Evolutionary conservation across 176 grass and related monocot genomes (phyloP), one percentile per base, ranked within the genome.

Genomic region (Pontederia crassipes): DNA sequence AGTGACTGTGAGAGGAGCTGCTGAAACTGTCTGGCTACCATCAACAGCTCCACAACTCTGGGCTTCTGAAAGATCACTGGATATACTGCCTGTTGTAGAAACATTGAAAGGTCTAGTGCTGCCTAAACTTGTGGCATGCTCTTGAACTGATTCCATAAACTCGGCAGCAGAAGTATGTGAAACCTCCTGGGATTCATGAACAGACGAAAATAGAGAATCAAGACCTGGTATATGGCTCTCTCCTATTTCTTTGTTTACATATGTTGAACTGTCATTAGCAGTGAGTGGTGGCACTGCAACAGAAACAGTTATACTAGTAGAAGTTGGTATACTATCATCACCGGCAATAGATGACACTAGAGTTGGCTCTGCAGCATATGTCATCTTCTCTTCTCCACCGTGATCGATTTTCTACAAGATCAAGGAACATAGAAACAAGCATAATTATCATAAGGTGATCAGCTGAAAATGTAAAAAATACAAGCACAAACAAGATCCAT

Each of bases 131-230:
- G 67, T 48, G 80, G 52, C 57, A 66, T 75, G 81, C 59, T 78
- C 86, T 50, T 72, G 78, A 73, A 48, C 80, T 28, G 51, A 55
- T 56, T 74, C 71, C 47, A 55, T 61, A 17, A 54, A 14, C 32
- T 55, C 59, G 0, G 77, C 80, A 27, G 66, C 81, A 64, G 91
- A 95, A 64, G 79, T 70, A 76, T 89, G 81, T 54, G 86, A 89
- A 55, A 78, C 73, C 73, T 89, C 86, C 77, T 70, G 77, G 69
- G 86, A 90, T 87, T 86, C 83, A 75, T 74, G 74, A 66, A 72
- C 78, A 69, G 58, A 73, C 57, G 73, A 78, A 47, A 63, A 71
- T 77, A 72, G 35, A 15, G 60, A 65, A 79, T 79, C 72, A 18
- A 76, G 72, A 82, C 58, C 74, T 29, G 86, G 67, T 69, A 76